Evolutionary conservation across 768 basidiomycete genomes (phyloP), one percentile per base, ranked within the genome.

Genomic region (Cantharellus anzutake): DNA sequence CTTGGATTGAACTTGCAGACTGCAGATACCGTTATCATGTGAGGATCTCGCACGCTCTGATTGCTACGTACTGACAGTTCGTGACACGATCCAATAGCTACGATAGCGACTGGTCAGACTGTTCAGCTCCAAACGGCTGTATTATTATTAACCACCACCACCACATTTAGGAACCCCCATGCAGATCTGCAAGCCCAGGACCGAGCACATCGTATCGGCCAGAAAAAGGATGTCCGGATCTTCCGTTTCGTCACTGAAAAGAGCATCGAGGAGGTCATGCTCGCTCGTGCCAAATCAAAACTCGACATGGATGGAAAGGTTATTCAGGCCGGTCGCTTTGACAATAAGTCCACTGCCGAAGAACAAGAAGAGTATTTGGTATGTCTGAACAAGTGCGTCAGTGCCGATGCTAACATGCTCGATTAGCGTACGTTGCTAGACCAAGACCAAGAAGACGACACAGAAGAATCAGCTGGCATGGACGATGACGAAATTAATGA

Each of bases 101-200:
- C 65, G 85, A 88, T 72, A 80, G 78, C 67, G 86, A 89, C 67
- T 86, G 84, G 77, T 76, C 63, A 65, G 70, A 57, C 20, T 29
- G 20, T 29, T 29, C 38, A 40, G 50, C 3, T 29, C 20, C 20
- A 5, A 29, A 4, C 38, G n/a, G 53, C 5, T 20, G 14, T 55
- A 4, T 51, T n/a, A n/a, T 44, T 16, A n/a, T 64, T 60, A 61
- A 71, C 68, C 64, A 70, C 70, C 60, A 72, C 72, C 65, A 71
- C 70, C 57, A 69, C 16, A 41, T 20, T 69, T 64, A 83, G 84
- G 92, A 99, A 98, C 74, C 94, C 94, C 53, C 94, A 98, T 66
- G 94, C 96, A 57, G 94, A 99, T 83, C 74, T 98, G 62, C 96
- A 99, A 71, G 96, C 96, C 7, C 96, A 99, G 70, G 94, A 99